These are phyloP conservation scores for Dactylellina sp. DNA, from an alignment of 2,329 filamentous ascomycete species.

Conservation along the genomic window DNA sequence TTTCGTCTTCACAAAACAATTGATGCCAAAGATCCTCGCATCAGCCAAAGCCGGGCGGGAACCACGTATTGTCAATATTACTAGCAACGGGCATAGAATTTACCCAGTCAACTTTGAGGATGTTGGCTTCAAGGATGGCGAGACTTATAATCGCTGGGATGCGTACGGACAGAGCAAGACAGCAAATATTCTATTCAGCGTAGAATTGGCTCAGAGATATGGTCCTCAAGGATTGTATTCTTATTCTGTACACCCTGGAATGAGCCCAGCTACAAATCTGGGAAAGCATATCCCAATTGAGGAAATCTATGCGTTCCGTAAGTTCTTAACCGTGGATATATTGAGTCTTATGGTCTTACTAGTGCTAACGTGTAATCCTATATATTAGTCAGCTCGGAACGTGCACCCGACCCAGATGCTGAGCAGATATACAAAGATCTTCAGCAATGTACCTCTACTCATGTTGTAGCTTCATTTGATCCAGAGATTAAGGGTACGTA, in stretches of 20 bases:
- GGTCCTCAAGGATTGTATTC: constrained; percentile 62
- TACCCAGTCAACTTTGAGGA: constrained; percentile 66
- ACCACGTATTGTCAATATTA: constrained; percentile 64
- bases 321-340: constrained; percentile 14
- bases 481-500: constrained; percentile 62
- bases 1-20: constrained; percentile 64
- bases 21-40: constrained; percentile 61
- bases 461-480: constrained; percentile 65
- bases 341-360: constrained; percentile 62
- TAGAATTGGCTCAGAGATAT: constrained; percentile 64
- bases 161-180: constrained; percentile 69
- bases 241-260: constrained; percentile 65
- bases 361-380: neutral
- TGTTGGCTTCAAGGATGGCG: constrained; percentile 64
- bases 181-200: constrained; percentile 67
- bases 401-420: constrained; percentile 19
- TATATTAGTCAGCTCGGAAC: constrained; percentile 23
- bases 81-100: constrained; percentile 66
- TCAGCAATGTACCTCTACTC: constrained; percentile 63
- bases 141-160: constrained; percentile 62
- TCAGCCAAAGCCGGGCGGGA: constrained; percentile 43
- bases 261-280: constrained; percentile 28
- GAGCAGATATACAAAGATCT: constrained; percentile 22
- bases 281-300: constrained; percentile 28
- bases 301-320: constrained; percentile 24